Evolutionary conservation across 2,329 filamentous ascomycete species (phyloP).

Genomic region (Fusarium citri): DNA sequence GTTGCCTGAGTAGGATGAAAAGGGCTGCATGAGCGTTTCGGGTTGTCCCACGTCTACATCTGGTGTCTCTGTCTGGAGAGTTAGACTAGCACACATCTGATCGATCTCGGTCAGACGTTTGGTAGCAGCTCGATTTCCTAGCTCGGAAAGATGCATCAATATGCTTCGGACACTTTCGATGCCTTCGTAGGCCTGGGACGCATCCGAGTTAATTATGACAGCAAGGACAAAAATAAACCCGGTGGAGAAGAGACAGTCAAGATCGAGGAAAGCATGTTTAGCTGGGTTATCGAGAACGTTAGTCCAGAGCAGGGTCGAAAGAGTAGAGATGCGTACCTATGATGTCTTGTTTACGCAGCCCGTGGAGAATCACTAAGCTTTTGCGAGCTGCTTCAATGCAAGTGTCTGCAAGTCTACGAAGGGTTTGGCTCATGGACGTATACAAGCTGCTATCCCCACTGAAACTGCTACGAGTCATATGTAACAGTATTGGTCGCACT

Average conservation of each 20-base stretch:
- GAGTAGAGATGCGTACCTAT: too few species aligned
- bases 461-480: slow-evolving; percentile 28
- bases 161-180: slow-evolving; percentile 26
- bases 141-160: slow-evolving; percentile 21
- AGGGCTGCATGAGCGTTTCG: slow-evolving; percentile 6
- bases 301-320: too few species aligned
- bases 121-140: slow-evolving; percentile 30
- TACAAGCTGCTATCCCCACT: slow-evolving; percentile 5
- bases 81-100: slow-evolving; percentile 22
- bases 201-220: slow-evolving; percentile 19
- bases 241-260: slow-evolving; percentile 29
- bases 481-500: slow-evolving; percentile 25
- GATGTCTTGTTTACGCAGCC: slow-evolving; percentile 19
- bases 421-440: slow-evolving; percentile 15
- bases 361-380: slow-evolving; percentile 26
- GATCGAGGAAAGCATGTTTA: slow-evolving; percentile 31
- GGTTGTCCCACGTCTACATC: not conserved
- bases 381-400: slow-evolving; percentile 32
- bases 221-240: slow-evolving; percentile 33
- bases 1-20: slow-evolving; percentile 11
- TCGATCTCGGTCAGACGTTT: slow-evolving; percentile 28
- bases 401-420: slow-evolving; percentile 30
- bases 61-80: not conserved
- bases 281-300: slow-evolving; percentile 6
- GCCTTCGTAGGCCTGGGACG: slow-evolving; percentile 8